Conservation (phyloP, 305 asterid species). For the Lippia alba region DNA sequence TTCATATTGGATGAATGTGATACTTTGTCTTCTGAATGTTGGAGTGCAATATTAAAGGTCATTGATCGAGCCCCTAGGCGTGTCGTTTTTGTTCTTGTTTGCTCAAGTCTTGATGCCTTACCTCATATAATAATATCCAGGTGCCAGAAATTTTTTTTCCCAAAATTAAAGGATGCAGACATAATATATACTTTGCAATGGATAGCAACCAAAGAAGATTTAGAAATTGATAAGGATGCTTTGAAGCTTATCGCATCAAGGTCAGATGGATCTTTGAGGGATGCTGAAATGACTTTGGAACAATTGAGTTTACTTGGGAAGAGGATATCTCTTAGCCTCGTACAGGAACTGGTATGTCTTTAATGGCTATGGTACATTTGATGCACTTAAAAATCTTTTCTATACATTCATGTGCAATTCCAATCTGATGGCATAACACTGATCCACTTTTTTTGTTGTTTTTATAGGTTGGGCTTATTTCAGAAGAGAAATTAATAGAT, state of each 20-base stretch:
- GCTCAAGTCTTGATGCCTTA: conserved; percentile 83
- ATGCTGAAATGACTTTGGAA: conserved; percentile 99
- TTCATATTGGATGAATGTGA: conserved; percentile 92
- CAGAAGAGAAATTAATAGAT: conserved; percentile 93
- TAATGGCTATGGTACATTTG: background rate
- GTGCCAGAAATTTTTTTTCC: conserved; percentile 98
- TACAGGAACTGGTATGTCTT: conserved; percentile 89
- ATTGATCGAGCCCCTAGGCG: conserved; percentile 92
- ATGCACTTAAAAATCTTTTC: too few species aligned
- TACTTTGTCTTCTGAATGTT: conserved; percentile 67
- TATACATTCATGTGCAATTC: too few species aligned
- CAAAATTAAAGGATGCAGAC: conserved; percentile 93
- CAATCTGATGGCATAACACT: background rate
- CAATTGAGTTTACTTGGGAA: conserved; percentile 94
- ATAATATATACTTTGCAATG: conserved; percentile 86
- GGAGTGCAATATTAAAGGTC: conserved; percentile 87
- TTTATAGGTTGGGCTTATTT: conserved; percentile 88
- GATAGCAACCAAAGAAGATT: conserved; percentile 84
- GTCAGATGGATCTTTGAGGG: conserved; percentile 96
- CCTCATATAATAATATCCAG: conserved; percentile 93
- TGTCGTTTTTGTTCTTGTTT: conserved; percentile 82
- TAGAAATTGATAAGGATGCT: conserved; percentile 93
- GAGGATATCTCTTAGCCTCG: conserved; percentile 84
- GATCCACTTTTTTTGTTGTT: background rate
- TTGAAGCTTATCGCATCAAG: conserved; percentile 92